A percentile compares a stretch with the other conserved stretches of the same genome.
Evolutionary conservation across 2,329 filamentous ascomycete species (phyloP).

Genomic region (Ophiostoma australiae): DNA sequence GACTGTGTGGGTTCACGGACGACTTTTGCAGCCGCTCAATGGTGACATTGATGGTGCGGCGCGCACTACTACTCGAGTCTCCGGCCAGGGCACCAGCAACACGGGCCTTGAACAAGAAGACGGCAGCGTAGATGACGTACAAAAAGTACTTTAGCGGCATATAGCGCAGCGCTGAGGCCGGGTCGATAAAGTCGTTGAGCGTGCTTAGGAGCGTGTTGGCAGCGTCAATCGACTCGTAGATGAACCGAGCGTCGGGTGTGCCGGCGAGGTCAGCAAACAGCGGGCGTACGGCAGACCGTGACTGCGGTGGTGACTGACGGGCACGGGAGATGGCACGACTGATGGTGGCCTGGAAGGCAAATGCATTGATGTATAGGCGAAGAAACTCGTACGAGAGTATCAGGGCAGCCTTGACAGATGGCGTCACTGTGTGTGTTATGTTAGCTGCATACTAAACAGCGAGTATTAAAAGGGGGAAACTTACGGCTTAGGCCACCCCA

Average conservation of each 20-base stretch:
- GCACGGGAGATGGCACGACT: constrained; percentile 42
- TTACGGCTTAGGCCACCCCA: constrained; percentile 63
- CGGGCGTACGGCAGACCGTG: constrained; percentile 32
- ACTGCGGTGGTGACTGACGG: constrained; percentile 35
- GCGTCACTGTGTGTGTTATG: constrained; percentile 43
- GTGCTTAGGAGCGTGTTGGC: constrained; percentile 58
- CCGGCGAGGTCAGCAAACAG: constrained; percentile 51
- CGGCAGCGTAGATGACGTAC: constrained; percentile 58
- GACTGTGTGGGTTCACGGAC: constrained; percentile 53
- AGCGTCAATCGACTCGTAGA: constrained; percentile 61
- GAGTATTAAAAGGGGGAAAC: constrained; percentile 28
- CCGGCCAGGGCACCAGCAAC: constrained; percentile 55
- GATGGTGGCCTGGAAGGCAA: constrained; percentile 68
- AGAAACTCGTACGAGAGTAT: constrained; percentile 69
- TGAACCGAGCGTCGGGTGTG: constrained; percentile 60
- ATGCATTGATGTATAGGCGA: constrained; percentile 68
- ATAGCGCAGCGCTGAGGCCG: constrained; percentile 54
- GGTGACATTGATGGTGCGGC: constrained; percentile 53
- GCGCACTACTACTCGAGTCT: constrained; percentile 51
- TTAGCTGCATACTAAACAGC: not conserved
- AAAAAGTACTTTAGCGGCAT: constrained; percentile 62
- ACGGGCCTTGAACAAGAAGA: constrained; percentile 60
- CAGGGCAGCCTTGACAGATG: constrained; percentile 61
- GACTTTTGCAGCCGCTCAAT: constrained; percentile 56
- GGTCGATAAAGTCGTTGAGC: constrained; percentile 55